phyloP scores from a whole-genome alignment of 495 filamentous ascomycete species.

The Podospora pseudoanserina region DNA sequence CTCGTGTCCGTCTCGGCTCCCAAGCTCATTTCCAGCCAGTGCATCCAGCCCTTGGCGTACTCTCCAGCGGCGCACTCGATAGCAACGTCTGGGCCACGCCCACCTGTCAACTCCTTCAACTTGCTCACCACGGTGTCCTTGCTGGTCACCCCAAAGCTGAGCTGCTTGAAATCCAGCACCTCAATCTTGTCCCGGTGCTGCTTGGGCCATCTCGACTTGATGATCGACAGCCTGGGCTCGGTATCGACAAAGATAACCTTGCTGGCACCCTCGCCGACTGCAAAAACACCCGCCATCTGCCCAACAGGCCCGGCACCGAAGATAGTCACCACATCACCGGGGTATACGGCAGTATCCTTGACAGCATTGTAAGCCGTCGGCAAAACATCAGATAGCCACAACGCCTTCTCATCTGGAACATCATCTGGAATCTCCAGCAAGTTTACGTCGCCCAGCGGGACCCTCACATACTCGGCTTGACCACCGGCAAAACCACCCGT shows the following conservation, averaged over 20 bases:
- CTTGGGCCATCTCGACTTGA: conserved; percentile 57
- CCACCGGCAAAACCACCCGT: conserved; percentile 87
- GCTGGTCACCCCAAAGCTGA: conserved; percentile 43
- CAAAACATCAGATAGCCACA: conserved; percentile 80
- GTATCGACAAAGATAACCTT: conserved; percentile 80
- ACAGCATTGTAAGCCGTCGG: conserved; percentile 77
- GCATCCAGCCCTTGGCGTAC: conserved; percentile 78
- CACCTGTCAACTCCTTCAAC: conserved; percentile 68
- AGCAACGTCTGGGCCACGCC: conserved; percentile 67
- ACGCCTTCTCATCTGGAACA: conserved; percentile 79
- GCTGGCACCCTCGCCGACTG: conserved; percentile 64
- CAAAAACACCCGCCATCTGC: conserved; percentile 73
- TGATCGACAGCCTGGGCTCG: conserved; percentile 68
- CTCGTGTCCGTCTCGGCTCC: conserved; percentile 82
- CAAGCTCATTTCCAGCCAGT: conserved; percentile 69
- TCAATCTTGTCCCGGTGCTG: conserved; percentile 38
- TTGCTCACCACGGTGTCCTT: conserved; percentile 61
- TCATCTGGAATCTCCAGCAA: conserved; percentile 73
- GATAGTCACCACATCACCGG: conserved; percentile 76
- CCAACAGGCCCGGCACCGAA: conserved; percentile 80
- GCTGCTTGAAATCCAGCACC: conserved; percentile 45
- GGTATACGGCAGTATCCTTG: conserved; percentile 76
- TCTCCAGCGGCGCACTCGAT: conserved; percentile 83
- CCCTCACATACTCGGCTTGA: conserved; percentile 82
- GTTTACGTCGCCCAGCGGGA: conserved; percentile 80